A percentile compares a stretch with the other conserved stretches of the same genome.
These are phyloP conservation scores for Gracilariopsis chorda DNA, from an alignment of 23 red algal species.

Conservation along the genomic window DNA sequence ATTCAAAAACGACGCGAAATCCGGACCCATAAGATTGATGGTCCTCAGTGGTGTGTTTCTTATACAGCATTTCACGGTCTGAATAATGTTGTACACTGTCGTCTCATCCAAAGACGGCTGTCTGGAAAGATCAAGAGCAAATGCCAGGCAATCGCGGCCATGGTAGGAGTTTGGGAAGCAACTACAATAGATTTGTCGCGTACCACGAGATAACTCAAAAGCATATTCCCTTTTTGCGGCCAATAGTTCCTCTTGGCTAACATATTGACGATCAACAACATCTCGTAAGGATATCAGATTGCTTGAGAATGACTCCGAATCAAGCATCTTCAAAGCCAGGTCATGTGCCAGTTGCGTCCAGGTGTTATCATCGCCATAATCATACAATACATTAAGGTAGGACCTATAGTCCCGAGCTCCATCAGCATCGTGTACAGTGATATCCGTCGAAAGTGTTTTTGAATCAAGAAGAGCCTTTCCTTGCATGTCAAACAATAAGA, in stretches of 20 bases:
- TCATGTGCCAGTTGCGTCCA: constrained; percentile 71
- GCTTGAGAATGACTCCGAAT: neutral
- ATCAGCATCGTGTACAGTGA: constrained; percentile 40
- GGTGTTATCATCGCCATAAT: constrained; percentile 67
- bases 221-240: constrained; percentile 44
- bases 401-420: neutral
- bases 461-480: constrained; percentile 47
- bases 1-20: constrained; percentile 35
- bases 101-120: constrained; percentile 26
- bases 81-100: constrained; percentile 65
- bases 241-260: constrained; percentile 27
- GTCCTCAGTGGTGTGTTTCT: constrained; percentile 58
- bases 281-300: neutral
- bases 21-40: constrained; percentile 32
- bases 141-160: constrained; percentile 28
- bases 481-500: constrained; percentile 61
- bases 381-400: constrained; percentile 18
- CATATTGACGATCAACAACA: neutral
- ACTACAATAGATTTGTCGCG: constrained; percentile 67
- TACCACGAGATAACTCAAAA: constrained; percentile 18
- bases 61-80: constrained; percentile 48
- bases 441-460: constrained; percentile 20
- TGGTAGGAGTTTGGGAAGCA: constrained; percentile 63
- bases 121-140: constrained; percentile 32
- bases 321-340: constrained; percentile 47